phyloP scores from a whole-genome alignment of 2,329 filamentous ascomycete genomes.

The Exophiala phaeomuriformis region DNA sequence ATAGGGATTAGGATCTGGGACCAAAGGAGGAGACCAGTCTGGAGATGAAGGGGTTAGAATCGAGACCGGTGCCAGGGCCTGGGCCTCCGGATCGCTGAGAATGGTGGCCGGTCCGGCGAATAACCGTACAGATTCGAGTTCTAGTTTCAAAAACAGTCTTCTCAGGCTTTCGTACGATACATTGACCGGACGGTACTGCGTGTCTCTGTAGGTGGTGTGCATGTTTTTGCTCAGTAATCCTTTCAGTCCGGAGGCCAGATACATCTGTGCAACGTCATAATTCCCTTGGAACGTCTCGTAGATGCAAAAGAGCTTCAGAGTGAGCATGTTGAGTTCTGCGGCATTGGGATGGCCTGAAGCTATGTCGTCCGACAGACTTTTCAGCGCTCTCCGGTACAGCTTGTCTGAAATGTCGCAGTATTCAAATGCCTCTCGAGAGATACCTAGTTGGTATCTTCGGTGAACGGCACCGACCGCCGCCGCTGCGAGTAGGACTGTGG shows the following conservation, averaged over 20 bases:
- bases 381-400: conserved; percentile 19
- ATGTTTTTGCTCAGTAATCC: conserved; percentile 17
- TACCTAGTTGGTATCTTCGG: conserved; percentile 25
- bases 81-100: conserved; percentile 17
- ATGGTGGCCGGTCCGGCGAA: conserved; percentile 17
- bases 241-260: conserved; percentile 22
- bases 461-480: conserved; percentile 26
- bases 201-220: conserved; percentile 22
- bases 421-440: conserved; percentile 24
- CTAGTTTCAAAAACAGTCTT: conserved; percentile 18
- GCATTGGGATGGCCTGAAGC: conserved; percentile 10
- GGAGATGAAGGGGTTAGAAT: conserved; percentile 3
- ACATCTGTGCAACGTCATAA: conserved; percentile 15
- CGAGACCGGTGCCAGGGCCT: not conserved
- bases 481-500: conserved; percentile 22
- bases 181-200: conserved; percentile 20
- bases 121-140: conserved; percentile 20
- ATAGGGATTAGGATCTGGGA: conserved; percentile 16
- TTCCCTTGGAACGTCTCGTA: conserved; percentile 27
- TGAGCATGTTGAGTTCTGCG: conserved; percentile 24
- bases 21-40: not conserved
- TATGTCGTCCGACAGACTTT: conserved; percentile 15
- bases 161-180: conserved; percentile 19
- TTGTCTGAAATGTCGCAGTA: conserved; percentile 25
- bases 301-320: conserved; percentile 22